Percentiles rank a stretch among this genome's conserved stretches.
These are phyloP conservation scores for Chrysochromulina tobinii DNA, from an alignment of 78 protist genomes.

Conservation along the genomic window DNA sequence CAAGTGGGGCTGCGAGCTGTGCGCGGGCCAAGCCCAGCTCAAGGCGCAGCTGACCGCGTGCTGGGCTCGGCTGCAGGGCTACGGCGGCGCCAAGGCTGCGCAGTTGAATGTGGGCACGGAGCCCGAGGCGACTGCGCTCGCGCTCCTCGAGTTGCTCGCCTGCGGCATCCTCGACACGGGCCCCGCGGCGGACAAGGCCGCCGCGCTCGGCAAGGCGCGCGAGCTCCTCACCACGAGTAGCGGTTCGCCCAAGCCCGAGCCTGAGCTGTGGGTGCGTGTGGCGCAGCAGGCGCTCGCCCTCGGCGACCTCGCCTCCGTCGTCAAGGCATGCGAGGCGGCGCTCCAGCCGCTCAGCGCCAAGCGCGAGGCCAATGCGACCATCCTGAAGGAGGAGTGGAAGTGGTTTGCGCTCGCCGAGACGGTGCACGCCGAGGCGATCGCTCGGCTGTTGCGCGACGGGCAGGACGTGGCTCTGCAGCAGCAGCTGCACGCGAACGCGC, in stretches of 20 bases:
- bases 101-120: background rate
- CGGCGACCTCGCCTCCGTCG: background rate
- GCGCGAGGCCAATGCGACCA: background rate
- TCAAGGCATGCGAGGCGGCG: background rate
- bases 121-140: background rate
- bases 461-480: background rate
- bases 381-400: background rate
- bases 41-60: background rate
- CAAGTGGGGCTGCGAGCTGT: background rate
- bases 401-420: background rate
- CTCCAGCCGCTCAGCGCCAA: background rate
- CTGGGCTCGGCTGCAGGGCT: background rate
- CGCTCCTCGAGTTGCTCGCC: background rate
- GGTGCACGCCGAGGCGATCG: background rate
- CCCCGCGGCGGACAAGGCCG: background rate
- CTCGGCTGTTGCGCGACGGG: background rate
- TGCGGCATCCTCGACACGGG: background rate
- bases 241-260: background rate
- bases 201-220: background rate
- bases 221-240: background rate
- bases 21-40: background rate
- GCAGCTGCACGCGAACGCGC: conserved; percentile 3
- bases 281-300: conserved; percentile 11
- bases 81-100: background rate
- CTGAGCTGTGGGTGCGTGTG: background rate